Percentiles rank a stretch among this genome's conserved stretches.
phyloP scores from a whole-genome alignment of 352 stramenopile genomes.

The Globisporangium nodosum region DNA sequence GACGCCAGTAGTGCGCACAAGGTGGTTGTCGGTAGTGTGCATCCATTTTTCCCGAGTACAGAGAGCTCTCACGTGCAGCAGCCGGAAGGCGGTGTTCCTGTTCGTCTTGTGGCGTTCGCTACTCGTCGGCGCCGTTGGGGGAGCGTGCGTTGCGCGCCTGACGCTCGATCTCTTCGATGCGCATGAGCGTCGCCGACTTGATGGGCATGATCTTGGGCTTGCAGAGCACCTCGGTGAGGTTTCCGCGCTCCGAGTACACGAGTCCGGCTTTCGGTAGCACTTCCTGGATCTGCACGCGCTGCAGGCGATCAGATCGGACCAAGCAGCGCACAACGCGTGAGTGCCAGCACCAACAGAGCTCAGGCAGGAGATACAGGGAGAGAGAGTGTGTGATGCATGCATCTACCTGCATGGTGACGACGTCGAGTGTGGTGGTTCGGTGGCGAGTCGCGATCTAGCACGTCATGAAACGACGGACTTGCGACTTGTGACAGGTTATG shows the following conservation, averaged over 20 bases:
- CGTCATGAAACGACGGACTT: neutral
- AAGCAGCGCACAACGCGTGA: neutral
- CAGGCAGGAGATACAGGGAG: neutral
- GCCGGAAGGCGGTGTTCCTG: neutral
- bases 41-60: neutral
- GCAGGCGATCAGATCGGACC: neutral
- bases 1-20: neutral
- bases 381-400: neutral
- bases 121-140: slow-evolving; percentile 3
- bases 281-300: slow-evolving; percentile 79
- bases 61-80: neutral
- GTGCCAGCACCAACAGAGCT: neutral
- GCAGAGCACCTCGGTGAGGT: slow-evolving; percentile 81
- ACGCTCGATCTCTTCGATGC: slow-evolving; percentile 84
- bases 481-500: too few species aligned
- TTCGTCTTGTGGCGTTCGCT: neutral
- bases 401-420: slow-evolving; percentile 2
- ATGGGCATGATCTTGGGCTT: slow-evolving; percentile 90
- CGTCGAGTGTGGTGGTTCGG: too few species aligned
- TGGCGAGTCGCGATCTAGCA: neutral
- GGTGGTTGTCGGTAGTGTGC: neutral
- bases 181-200: slow-evolving; percentile 79
- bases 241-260: slow-evolving; percentile 85
- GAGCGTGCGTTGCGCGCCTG: slow-evolving; percentile 38
- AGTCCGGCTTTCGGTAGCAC: slow-evolving; percentile 84